Base-by-base conservation (phyloP, 1,139 yeast species). In the Kazachstania sp. region DNA sequence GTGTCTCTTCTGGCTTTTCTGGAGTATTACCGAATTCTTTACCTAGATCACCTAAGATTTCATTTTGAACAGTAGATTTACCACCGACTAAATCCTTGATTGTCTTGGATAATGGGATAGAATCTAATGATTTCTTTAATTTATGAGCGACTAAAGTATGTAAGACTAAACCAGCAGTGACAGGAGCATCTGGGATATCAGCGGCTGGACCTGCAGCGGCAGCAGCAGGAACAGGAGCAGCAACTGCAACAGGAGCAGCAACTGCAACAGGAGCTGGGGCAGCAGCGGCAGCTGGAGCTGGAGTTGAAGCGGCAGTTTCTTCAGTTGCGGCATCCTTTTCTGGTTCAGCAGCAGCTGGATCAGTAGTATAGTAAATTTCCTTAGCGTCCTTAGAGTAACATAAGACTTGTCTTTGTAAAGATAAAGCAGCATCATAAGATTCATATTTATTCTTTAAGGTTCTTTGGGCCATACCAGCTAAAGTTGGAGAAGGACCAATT, bases 1-100 rank as follows among this genome's bases (percentile, higher is more conserved):
- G 97, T 45, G 95, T 86, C 64, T 92, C 98, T 72, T 92, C 98
- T 53, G 98, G 97, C 71, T 92, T 92, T 71, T 92, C 98, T 42
- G 98, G 98, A 47, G 97, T 88, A 45, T 94, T 73, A 58, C 97
- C 97, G 63, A 92, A 92, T 71, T 92, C 98, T 70, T 92, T 92
- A 66, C 97, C 97, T 63, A 92, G 78, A 65, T 92, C 98, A 76
- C 98, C 98, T 61, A 92, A 78, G 58, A 92, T 92, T 75, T 92
- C 98, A 69, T 92, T 92, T 72, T 92, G 98, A 44, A 92, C 94
- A 36, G 98, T 92, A 29, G 98, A 92, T 69, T 92, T 92, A 73
- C 98, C 98, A 61, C 95, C 95, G 54, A 92, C 98, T 62, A 92
- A 77, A 65, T 92, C 98, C 71, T 92, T 92, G 67, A 92, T 86